Evolutionary conservation across 148 eudicot genomes (phyloP).

Genomic region (Camellia lanceoleosa): DNA sequence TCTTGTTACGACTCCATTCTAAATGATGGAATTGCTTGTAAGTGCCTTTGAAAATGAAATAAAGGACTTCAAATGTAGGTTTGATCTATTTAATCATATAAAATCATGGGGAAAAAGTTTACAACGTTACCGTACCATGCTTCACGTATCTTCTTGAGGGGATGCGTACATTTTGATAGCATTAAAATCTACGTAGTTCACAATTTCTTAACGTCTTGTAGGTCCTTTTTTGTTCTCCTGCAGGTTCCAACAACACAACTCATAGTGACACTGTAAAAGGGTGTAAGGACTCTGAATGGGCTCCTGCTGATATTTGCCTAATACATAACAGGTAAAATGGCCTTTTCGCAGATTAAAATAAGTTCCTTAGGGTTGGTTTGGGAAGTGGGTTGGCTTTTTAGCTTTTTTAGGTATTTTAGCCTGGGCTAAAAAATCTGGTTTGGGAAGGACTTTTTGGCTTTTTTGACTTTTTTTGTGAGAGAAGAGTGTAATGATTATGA

Average conservation of each 20-base stretch:
- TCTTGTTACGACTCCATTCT: background rate
- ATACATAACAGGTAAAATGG: background rate
- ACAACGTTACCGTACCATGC: background rate
- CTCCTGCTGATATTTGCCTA: background rate
- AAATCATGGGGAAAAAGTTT: too few species aligned
- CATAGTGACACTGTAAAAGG: background rate
- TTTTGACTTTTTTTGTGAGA: too few species aligned
- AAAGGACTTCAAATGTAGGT: background rate
- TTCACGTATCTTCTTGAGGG: background rate
- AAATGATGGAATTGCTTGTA: background rate
- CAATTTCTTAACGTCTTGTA: background rate
- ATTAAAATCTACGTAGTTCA: background rate
- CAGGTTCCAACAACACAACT: background rate
- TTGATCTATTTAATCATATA: background rate
- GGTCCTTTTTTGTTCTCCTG: background rate
- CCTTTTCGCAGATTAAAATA: background rate
- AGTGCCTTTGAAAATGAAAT: too few species aligned
- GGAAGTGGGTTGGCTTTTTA: too few species aligned
- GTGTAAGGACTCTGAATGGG: constrained; percentile 11
- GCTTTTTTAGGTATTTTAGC: too few species aligned
- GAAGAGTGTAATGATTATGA: too few species aligned
- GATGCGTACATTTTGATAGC: background rate
- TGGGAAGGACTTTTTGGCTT: too few species aligned
- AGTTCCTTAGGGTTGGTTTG: too few species aligned
- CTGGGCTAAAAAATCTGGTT: too few species aligned